Conservation (phyloP, 306 rosid genomes). For the Acacia crassicarpa region DNA sequence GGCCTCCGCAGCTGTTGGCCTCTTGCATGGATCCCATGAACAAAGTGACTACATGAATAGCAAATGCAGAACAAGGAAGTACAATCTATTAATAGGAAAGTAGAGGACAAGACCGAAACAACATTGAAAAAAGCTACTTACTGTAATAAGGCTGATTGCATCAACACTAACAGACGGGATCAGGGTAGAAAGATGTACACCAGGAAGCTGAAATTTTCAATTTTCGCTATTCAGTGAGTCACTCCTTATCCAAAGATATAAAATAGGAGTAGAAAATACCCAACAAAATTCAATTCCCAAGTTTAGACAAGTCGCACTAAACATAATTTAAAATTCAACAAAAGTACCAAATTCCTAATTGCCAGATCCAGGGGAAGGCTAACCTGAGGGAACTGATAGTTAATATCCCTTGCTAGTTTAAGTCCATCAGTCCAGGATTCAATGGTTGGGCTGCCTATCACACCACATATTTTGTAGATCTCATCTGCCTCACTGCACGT, state of each 20-base stretch:
- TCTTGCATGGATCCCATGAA: conserved; percentile 72
- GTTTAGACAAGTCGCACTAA: neutral
- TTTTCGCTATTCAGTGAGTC: conserved; percentile 22
- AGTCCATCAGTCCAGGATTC: conserved; percentile 89
- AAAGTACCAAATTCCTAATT: neutral
- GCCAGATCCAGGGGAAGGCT: conserved; percentile 1
- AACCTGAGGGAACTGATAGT: conserved; percentile 91
- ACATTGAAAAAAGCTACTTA: conserved; percentile 29
- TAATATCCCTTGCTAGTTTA: conserved; percentile 82
- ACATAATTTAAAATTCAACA: neutral
- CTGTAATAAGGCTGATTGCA: conserved; percentile 76
- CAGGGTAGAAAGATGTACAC: conserved; percentile 69
- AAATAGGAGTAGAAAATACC: neutral
- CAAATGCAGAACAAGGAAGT: neutral
- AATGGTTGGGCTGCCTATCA: conserved; percentile 80
- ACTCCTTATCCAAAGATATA: neutral
- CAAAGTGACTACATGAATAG: conserved; percentile 49
- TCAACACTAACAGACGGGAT: conserved; percentile 73
- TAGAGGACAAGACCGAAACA: neutral
- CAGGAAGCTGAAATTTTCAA: conserved; percentile 52
- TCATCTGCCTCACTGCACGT: conserved; percentile 86
- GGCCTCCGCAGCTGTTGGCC: conserved; percentile 72
- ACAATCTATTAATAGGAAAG: neutral
- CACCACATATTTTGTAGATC: conserved; percentile 86
- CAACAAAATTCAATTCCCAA: neutral